These are phyloP conservation scores for Boletus rufocinnamomeus DNA, from an alignment of 768 basidiomycete species.

Conservation along the genomic window DNA sequence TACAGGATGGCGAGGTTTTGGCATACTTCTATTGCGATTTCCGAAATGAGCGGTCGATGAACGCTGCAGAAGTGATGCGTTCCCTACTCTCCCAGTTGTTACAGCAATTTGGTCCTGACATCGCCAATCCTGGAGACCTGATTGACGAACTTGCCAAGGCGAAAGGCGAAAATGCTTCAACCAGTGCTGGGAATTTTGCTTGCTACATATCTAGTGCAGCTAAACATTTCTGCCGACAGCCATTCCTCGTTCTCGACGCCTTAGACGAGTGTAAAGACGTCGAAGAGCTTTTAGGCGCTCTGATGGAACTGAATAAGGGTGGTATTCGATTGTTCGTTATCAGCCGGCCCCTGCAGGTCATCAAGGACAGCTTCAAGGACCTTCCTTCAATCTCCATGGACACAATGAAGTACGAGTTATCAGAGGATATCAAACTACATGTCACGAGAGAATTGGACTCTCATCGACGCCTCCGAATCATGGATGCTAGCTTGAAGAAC, in stretches of 20 bases:
- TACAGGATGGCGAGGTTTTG: slow-evolving; percentile 3
- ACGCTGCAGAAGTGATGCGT: slow-evolving; percentile 12
- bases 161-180: not conserved
- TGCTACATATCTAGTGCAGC: slow-evolving; percentile 4
- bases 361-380: not conserved
- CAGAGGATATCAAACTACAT: slow-evolving; percentile 8
- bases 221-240: not conserved
- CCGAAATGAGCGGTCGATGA: slow-evolving; percentile 10
- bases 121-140: not conserved
- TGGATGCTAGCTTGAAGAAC: not conserved
- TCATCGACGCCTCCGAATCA: slow-evolving; percentile 2
- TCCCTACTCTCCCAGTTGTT: slow-evolving; percentile 22
- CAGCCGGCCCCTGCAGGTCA: slow-evolving; percentile 16
- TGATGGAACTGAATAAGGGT: not conserved
- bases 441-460: slow-evolving; percentile 12
- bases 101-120: not conserved
- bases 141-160: slow-evolving; percentile 1
- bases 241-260: slow-evolving; percentile 16
- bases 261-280: slow-evolving; percentile 19
- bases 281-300: not conserved
- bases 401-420: not conserved
- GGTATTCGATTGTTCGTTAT: slow-evolving; percentile 10
- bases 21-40: slow-evolving; percentile 27
- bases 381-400: slow-evolving; percentile 10
- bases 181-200: not conserved